These are phyloP conservation scores for Phylloporus scabripes DNA, from an alignment of 768 basidiomycete genomes.

Conservation along the genomic window DNA sequence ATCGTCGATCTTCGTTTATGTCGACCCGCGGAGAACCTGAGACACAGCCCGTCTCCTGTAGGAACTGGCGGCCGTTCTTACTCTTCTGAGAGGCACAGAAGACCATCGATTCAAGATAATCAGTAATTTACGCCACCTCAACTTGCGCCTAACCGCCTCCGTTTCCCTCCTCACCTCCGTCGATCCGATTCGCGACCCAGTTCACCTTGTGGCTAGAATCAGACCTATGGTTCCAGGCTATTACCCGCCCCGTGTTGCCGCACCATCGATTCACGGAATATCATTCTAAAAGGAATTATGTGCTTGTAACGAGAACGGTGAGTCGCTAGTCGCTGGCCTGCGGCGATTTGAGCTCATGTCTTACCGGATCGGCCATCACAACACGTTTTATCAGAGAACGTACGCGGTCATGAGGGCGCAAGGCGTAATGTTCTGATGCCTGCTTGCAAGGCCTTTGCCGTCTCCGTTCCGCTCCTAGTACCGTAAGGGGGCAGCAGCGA, in stretches of 20 bases:
- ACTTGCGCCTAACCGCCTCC: not conserved
- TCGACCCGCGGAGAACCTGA: not conserved
- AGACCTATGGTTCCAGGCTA: not conserved
- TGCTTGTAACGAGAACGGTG: not conserved
- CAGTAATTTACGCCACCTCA: not conserved
- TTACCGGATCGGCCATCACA: not conserved
- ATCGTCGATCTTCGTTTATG: not conserved
- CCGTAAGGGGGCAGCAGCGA: not conserved
- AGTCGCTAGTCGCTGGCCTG: not conserved
- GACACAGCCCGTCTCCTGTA: not conserved
- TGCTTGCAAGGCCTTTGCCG: not conserved
- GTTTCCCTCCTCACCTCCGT: not conserved
- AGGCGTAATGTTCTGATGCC: not conserved
- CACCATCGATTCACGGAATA: not conserved
- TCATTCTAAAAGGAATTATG: not conserved
- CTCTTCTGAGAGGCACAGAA: not conserved
- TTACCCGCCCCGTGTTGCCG: not conserved
- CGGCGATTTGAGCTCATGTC: not conserved
- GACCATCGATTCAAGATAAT: not conserved
- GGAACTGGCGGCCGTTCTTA: not conserved
- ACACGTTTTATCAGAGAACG: not conserved
- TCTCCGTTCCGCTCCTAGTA: not conserved
- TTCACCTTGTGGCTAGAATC: not conserved
- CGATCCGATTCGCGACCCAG: not conserved
- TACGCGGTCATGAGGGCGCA: conserved; percentile 1